Conservation (phyloP, 2,329 filamentous ascomycete species). For the Fusarium hainanense region DNA sequence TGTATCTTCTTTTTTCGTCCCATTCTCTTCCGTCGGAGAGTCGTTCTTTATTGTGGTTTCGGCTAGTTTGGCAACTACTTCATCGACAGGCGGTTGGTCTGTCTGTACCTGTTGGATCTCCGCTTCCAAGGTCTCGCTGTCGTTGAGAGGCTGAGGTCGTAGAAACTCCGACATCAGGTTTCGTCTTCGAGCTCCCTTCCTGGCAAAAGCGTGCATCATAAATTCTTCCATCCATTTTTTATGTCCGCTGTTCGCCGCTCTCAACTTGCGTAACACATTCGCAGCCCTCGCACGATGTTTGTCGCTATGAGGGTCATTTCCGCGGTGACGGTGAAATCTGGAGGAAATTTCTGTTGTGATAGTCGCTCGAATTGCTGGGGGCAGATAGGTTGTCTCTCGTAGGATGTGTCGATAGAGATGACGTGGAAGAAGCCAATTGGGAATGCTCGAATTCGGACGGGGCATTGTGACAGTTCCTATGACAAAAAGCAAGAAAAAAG, state of each 20-base stretch:
- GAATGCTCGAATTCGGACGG: conserved; percentile 42
- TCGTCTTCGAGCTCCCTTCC: conserved; percentile 63
- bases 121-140: conserved; percentile 56
- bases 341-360: conserved; percentile 56
- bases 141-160: conserved; percentile 50
- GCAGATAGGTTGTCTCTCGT: conserved; percentile 70
- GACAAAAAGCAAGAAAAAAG: not conserved
- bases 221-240: conserved; percentile 59
- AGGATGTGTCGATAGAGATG: conserved; percentile 68
- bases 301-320: conserved; percentile 44
- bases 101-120: conserved; percentile 33
- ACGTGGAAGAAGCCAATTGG: conserved; percentile 42
- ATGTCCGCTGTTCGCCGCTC: conserved; percentile 65
- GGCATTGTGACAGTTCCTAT: conserved; percentile 43
- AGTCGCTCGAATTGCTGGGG: conserved; percentile 60
- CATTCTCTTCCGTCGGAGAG: not conserved
- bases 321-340: conserved; percentile 58
- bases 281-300: conserved; percentile 56
- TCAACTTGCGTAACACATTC: conserved; percentile 59
- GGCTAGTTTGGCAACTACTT: not conserved
- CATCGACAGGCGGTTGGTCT: not conserved
- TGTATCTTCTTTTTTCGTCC: not conserved
- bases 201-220: conserved; percentile 63
- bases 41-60: not conserved
- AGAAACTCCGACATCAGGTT: conserved; percentile 58